Conservation (phyloP, 331 rosid genomes). For the Spiraea crenata region DNA sequence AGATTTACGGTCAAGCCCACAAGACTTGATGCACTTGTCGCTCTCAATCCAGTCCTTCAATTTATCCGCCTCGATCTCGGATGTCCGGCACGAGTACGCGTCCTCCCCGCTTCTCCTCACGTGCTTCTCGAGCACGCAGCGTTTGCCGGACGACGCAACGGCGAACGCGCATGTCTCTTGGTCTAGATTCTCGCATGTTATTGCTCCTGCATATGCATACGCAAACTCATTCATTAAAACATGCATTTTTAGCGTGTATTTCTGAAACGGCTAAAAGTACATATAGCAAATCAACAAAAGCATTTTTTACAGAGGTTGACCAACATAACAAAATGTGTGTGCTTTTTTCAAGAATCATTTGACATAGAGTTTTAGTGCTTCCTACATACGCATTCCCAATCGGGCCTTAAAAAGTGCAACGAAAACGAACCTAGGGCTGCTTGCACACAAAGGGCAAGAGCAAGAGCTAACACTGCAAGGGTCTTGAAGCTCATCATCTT, state of each 20-base stretch:
- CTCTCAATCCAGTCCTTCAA: conserved; percentile 59
- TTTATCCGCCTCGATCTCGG: conserved; percentile 72
- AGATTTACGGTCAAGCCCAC: conserved; percentile 66
- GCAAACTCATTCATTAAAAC: not conserved
- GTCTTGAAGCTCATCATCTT: conserved; percentile 34
- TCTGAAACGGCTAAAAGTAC: no score
- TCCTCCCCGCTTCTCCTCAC: conserved; percentile 62
- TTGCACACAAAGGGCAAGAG: conserved; percentile 37
- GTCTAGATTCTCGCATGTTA: conserved; percentile 58
- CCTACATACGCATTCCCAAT: no score
- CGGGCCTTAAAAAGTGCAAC: no score
- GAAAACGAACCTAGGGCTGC: conserved; percentile 48
- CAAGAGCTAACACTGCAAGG: conserved; percentile 35
- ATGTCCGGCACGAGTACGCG: conserved; percentile 65
- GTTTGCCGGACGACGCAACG: conserved; percentile 56
- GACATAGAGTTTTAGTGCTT: no score
- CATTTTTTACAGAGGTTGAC: no score
- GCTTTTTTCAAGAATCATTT: no score
- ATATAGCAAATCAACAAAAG: no score
- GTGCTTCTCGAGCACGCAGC: conserved; percentile 83
- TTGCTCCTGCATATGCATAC: conserved; percentile 35
- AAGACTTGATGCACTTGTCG: conserved; percentile 57
- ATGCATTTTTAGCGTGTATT: no score
- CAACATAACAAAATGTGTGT: no score
- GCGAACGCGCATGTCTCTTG: conserved; percentile 67